Conservation (phyloP, 805 yeast genomes). For the Metschnikowia similis region DNA sequence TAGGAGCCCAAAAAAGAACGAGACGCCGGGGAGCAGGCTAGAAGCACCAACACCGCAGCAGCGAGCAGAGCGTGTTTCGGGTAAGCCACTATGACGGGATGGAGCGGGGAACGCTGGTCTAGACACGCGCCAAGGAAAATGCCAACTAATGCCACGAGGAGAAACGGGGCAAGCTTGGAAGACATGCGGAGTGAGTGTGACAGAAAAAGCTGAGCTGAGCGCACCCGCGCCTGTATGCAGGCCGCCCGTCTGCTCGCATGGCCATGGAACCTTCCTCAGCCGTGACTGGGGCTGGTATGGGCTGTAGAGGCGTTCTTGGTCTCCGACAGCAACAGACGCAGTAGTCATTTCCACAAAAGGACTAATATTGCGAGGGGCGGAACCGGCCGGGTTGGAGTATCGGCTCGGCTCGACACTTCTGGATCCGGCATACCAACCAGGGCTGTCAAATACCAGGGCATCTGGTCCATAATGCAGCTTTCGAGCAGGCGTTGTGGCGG, state of each 20-base stretch:
- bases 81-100: neutral
- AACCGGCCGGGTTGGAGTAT: too few relatives aligned
- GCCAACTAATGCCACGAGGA: neutral
- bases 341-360: too few relatives aligned
- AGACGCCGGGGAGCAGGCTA: neutral
- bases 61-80: conserved; percentile 7
- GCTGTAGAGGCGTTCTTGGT: too few relatives aligned
- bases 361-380: too few relatives aligned
- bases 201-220: conserved; percentile 3
- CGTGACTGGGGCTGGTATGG: too few relatives aligned
- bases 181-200: neutral
- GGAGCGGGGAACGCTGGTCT: neutral
- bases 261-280: too few relatives aligned
- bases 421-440: too few relatives aligned
- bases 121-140: neutral
- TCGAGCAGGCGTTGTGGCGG: too few relatives aligned
- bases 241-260: neutral
- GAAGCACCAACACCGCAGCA: conserved; percentile 9
- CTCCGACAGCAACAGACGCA: too few relatives aligned
- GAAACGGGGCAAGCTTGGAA: neutral
- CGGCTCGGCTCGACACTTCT: too few relatives aligned
- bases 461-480: too few relatives aligned
- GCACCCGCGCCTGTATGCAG: conserved; percentile 16
- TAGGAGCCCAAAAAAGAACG: neutral
- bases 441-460: too few relatives aligned